These are phyloP conservation scores for Penicillium sp. DNA, from an alignment of 2,329 filamentous ascomycete genomes.

Conservation along the genomic window DNA sequence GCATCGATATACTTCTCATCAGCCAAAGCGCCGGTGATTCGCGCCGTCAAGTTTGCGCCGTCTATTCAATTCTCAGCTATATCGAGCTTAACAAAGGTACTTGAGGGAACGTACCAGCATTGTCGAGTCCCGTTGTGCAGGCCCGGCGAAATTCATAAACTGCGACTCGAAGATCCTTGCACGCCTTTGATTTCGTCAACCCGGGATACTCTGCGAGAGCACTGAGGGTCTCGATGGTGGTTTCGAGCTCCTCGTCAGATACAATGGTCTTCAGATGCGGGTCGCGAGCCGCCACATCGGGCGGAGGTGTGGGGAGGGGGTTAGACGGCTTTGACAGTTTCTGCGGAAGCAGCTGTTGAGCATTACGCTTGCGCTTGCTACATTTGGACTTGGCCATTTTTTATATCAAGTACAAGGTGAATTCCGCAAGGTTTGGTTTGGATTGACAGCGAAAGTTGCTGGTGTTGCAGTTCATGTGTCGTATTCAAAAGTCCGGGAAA, in stretches of 20 bases:
- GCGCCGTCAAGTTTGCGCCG: conserved; percentile 67
- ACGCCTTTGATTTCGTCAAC: conserved; percentile 71
- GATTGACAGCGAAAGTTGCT: not conserved
- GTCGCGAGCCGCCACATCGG: conserved; percentile 30
- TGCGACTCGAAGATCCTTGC: conserved; percentile 68
- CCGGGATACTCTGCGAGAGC: conserved; percentile 63
- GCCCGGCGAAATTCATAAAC: conserved; percentile 73
- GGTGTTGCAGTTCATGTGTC: not conserved
- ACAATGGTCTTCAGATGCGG: conserved; percentile 33
- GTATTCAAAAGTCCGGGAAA: not conserved
- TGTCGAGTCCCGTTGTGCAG: conserved; percentile 71
- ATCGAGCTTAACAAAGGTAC: no score
- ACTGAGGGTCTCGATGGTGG: conserved; percentile 67
- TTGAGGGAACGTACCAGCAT: conserved; percentile 54
- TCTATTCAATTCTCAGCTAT: conserved; percentile 38
- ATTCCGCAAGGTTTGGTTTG: not conserved
- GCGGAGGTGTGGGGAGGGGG: conserved; percentile 28
- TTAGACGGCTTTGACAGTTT: conserved; percentile 30
- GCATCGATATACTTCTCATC: conserved; percentile 71
- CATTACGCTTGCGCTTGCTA: conserved; percentile 38
- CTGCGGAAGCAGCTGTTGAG: conserved; percentile 31
- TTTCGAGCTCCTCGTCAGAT: conserved; percentile 66
- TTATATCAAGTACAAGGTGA: not conserved
- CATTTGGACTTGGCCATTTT: conserved; percentile 36
- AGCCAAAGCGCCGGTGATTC: conserved; percentile 68